These are phyloP conservation scores for Begonia peltatifolia DNA, from an alignment of 306 rosid species.

Conservation along the genomic window DNA sequence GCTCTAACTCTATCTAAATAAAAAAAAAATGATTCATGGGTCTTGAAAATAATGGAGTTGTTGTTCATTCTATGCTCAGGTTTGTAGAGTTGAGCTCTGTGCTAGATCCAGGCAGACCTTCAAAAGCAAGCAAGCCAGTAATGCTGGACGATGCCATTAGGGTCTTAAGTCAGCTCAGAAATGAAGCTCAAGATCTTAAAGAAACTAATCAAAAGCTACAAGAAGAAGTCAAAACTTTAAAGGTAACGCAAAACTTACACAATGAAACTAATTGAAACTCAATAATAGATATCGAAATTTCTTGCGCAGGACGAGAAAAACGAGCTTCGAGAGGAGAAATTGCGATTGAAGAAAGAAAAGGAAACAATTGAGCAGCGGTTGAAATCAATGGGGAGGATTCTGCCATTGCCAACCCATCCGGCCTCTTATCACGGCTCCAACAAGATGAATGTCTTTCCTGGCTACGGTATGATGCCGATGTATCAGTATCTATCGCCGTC, in stretches of 20 bases:
- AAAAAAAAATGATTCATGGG: neutral
- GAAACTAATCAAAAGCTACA: slow-evolving; percentile 52
- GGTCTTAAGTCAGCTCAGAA: slow-evolving; percentile 60
- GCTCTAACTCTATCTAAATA: neutral
- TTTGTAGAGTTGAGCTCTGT: slow-evolving; percentile 65
- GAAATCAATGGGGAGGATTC: slow-evolving; percentile 25
- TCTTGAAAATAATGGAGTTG: neutral
- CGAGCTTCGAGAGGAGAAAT: slow-evolving; percentile 78
- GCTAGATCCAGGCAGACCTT: slow-evolving; percentile 70
- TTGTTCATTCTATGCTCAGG: slow-evolving; percentile 24
- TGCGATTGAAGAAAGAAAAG: slow-evolving; percentile 53
- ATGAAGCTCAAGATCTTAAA: slow-evolving; percentile 67
- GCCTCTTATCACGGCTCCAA: slow-evolving; percentile 48
- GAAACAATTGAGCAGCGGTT: slow-evolving; percentile 64
- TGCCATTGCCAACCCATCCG: slow-evolving; percentile 37
- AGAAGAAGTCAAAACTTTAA: slow-evolving; percentile 61
- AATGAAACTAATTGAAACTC: neutral
- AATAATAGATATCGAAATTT: neutral
- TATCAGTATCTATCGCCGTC: slow-evolving; percentile 77
- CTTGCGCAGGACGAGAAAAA: slow-evolving; percentile 65
- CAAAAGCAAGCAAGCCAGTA: slow-evolving; percentile 62
- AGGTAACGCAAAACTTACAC: slow-evolving; percentile 36
- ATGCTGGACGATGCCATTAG: slow-evolving; percentile 77
- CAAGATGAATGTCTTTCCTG: slow-evolving; percentile 77
- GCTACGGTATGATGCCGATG: slow-evolving; percentile 73